Conservation (phyloP, 1,139 yeast species). For the Candida tropicalis region DNA sequence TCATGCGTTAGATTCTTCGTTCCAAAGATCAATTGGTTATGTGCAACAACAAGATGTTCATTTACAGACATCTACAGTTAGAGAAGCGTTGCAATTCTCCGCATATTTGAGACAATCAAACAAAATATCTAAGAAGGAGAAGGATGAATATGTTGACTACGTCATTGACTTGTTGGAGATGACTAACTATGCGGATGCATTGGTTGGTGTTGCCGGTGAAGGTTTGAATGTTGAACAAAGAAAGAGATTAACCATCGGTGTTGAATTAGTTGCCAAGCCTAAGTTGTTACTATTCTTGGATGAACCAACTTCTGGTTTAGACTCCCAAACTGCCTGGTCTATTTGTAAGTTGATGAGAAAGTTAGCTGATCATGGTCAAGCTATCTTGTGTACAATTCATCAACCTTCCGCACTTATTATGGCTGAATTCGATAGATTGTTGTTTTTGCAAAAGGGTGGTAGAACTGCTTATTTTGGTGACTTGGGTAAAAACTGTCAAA, state of each 20-base stretch:
- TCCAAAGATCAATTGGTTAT: slow-evolving; percentile 44
- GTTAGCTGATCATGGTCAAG: slow-evolving; percentile 46
- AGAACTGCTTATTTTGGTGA: slow-evolving; percentile 69
- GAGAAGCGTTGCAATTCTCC: slow-evolving; percentile 38
- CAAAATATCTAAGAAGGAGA: slow-evolving; percentile 30
- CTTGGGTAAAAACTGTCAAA: slow-evolving; percentile 55
- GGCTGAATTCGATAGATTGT: slow-evolving; percentile 37
- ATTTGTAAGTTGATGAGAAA: slow-evolving; percentile 44
- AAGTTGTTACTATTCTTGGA: slow-evolving; percentile 38
- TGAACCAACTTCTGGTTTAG: slow-evolving; percentile 45
- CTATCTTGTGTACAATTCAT: slow-evolving; percentile 46
- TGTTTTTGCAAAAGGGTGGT: slow-evolving; percentile 49
- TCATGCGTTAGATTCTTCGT: slow-evolving; percentile 32
- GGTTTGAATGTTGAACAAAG: slow-evolving; percentile 45
- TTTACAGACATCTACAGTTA: slow-evolving; percentile 37
- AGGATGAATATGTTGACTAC: slow-evolving; percentile 38
- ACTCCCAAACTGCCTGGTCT: slow-evolving; percentile 48
- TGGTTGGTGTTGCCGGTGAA: slow-evolving; percentile 45
- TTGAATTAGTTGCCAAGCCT: slow-evolving; percentile 44
- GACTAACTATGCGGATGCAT: slow-evolving; percentile 38
- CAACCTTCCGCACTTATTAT: slow-evolving; percentile 45
- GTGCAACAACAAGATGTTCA: slow-evolving; percentile 45
- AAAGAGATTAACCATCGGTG: slow-evolving; percentile 41
- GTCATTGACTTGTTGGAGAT: slow-evolving; percentile 39
- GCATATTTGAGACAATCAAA: slow-evolving; percentile 42